Evolutionary conservation across 495 filamentous ascomycete genomes (phyloP).

Genomic region (Aspergillus baeticus): DNA sequence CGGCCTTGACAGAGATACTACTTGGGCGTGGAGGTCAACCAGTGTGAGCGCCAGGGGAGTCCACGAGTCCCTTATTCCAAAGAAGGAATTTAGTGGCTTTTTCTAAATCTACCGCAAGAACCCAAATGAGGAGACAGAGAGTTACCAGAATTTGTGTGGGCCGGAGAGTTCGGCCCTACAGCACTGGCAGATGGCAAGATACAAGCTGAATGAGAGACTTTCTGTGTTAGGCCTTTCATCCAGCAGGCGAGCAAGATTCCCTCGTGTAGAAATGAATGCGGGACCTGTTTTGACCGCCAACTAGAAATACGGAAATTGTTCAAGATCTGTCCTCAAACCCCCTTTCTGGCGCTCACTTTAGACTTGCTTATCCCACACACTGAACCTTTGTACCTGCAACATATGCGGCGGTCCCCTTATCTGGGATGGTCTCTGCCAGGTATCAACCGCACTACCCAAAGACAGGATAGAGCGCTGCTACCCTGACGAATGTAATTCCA

Average conservation of each 20-base stretch:
- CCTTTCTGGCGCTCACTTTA: too few relatives aligned
- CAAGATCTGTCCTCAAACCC: too few relatives aligned
- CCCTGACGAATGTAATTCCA: slow-evolving; percentile 1
- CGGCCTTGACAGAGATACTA: slow-evolving; percentile 27
- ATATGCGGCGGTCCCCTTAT: neutral
- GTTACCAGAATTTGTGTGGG: too few relatives aligned
- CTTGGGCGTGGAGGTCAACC: slow-evolving; percentile 32
- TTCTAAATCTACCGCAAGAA: neutral
- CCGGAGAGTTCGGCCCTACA: too few relatives aligned
- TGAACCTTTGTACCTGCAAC: neutral
- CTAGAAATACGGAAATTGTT: too few relatives aligned
- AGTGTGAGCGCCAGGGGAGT: neutral
- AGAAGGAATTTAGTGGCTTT: slow-evolving; percentile 14
- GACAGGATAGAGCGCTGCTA: neutral
- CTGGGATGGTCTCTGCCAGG: neutral
- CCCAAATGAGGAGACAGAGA: too few relatives aligned
- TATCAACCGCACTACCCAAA: neutral
- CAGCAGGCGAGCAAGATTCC: too few relatives aligned
- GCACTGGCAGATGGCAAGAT: too few relatives aligned
- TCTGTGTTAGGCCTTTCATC: too few relatives aligned
- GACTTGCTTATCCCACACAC: neutral
- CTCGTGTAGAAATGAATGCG: too few relatives aligned
- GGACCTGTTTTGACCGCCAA: too few relatives aligned
- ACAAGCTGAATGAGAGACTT: too few relatives aligned
- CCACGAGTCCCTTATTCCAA: slow-evolving; percentile 13